These are phyloP conservation scores for Solanum sparsipilum DNA, from an alignment of 257 asterid species.

Conservation along the genomic window DNA sequence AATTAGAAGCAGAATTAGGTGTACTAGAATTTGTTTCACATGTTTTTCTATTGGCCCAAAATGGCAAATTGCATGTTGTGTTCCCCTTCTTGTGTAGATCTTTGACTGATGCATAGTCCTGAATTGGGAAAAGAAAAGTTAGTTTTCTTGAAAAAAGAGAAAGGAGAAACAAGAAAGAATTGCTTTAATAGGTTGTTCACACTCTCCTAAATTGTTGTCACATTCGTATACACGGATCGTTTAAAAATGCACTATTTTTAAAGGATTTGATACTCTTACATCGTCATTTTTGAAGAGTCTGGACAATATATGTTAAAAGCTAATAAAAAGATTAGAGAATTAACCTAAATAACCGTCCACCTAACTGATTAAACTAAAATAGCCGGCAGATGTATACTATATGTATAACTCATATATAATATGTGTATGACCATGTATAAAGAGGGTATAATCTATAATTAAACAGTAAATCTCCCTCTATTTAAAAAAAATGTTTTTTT, in stretches of 20 bases:
- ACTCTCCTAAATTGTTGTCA: background rate
- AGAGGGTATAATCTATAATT: background rate
- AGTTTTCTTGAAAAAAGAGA: background rate
- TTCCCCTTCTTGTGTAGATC: background rate
- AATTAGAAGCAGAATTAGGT: background rate
- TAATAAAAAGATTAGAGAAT: background rate
- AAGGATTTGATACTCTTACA: background rate
- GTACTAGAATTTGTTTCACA: background rate
- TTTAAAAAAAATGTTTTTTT: too few relatives aligned
- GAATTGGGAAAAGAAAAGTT: background rate
- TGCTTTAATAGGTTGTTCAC: background rate
- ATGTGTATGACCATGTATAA: background rate
- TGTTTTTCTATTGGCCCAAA: background rate
- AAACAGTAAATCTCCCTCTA: background rate
- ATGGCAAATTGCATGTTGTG: background rate
- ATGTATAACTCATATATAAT: too few relatives aligned
- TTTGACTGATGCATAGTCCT: background rate
- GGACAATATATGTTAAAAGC: too few relatives aligned
- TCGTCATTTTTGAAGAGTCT: rapidly evolving
- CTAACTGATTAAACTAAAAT: background rate
- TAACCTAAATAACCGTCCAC: background rate
- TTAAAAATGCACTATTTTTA: background rate
- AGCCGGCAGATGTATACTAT: background rate
- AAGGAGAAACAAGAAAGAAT: background rate
- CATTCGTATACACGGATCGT: rapidly evolving